These are phyloP conservation scores for Lepidium africanum DNA, from an alignment of 345 rosid genomes.

Conservation along the genomic window DNA sequence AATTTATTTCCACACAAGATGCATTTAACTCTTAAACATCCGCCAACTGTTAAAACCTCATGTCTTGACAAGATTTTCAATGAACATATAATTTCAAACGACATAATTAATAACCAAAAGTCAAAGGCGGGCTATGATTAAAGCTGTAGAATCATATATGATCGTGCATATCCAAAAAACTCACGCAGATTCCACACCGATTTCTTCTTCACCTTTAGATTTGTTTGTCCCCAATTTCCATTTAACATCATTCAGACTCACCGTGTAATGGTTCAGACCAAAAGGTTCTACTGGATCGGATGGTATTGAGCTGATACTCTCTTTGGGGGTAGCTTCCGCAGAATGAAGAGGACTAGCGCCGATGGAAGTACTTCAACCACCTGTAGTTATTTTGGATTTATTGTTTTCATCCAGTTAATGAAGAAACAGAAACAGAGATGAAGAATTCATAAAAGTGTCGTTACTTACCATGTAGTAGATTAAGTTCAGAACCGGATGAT, in stretches of 20 bases:
- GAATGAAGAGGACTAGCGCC: slow-evolving; percentile 79
- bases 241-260: slow-evolving; percentile 11
- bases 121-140: neutral
- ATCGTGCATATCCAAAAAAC: slow-evolving; percentile 19
- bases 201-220: slow-evolving; percentile 5
- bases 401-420: neutral
- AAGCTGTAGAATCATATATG: slow-evolving; percentile 14
- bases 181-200: slow-evolving; percentile 23
- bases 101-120: neutral
- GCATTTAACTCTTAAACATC: slow-evolving; percentile 2
- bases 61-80: neutral
- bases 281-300: slow-evolving; percentile 51
- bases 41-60: neutral
- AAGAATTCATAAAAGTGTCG: neutral
- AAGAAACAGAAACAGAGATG: neutral
- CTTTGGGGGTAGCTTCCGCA: slow-evolving; percentile 93
- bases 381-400: slow-evolving; percentile 40
- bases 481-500: slow-evolving; percentile 89
- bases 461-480: slow-evolving; percentile 77
- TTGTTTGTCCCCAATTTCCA: neutral
- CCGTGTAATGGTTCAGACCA: slow-evolving; percentile 24
- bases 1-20: neutral
- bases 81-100: neutral
- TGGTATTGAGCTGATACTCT: slow-evolving; percentile 90
- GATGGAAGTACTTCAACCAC: slow-evolving; percentile 95